Conservation (phyloP, 768 basidiomycete species). For the Kwoniella bestiolae region DNA sequence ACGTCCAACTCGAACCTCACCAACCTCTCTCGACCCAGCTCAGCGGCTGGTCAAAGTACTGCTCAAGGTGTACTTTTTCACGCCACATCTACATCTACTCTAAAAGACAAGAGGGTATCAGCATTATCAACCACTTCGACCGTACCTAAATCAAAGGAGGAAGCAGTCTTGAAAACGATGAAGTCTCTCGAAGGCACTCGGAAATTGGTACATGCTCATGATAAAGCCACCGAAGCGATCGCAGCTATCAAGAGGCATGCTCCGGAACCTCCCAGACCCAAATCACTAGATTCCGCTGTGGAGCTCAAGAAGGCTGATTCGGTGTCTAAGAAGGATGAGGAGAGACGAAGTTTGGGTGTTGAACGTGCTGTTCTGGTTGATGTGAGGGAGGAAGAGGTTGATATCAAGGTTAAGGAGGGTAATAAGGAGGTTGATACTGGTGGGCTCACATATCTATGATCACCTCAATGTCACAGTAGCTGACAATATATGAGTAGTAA, state of each 20-base stretch:
- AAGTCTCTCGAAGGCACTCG: slow-evolving; percentile 38
- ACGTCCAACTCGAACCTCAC: slow-evolving; percentile 33
- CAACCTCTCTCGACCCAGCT: slow-evolving; percentile 22
- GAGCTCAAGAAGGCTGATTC: slow-evolving; percentile 7
- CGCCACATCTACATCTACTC: slow-evolving; percentile 19
- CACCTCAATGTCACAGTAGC: not conserved
- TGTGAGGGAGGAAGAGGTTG: slow-evolving; percentile 23
- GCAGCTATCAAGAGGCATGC: slow-evolving; percentile 37
- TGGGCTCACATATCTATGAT: not conserved
- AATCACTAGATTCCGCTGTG: slow-evolving; percentile 28
- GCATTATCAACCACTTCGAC: slow-evolving; percentile 22
- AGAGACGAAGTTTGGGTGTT: slow-evolving; percentile 33
- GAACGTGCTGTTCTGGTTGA: slow-evolving; percentile 24
- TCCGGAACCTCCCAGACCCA: slow-evolving; percentile 43
- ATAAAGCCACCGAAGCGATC: slow-evolving; percentile 35
- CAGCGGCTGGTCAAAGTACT: slow-evolving; percentile 11
- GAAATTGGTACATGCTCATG: slow-evolving; percentile 7
- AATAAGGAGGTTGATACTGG: slow-evolving; percentile 23
- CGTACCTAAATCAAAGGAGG: slow-evolving; percentile 35
- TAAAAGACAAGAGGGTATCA: slow-evolving; percentile 28
- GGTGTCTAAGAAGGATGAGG: slow-evolving; percentile 19
- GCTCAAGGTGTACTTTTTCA: not conserved
- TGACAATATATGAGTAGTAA: not conserved
- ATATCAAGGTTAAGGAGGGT: slow-evolving; percentile 20
- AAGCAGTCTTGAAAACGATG: slow-evolving; percentile 42